phyloP scores from a whole-genome alignment of 768 basidiomycete species.

The Lentinula sp. region DNA sequence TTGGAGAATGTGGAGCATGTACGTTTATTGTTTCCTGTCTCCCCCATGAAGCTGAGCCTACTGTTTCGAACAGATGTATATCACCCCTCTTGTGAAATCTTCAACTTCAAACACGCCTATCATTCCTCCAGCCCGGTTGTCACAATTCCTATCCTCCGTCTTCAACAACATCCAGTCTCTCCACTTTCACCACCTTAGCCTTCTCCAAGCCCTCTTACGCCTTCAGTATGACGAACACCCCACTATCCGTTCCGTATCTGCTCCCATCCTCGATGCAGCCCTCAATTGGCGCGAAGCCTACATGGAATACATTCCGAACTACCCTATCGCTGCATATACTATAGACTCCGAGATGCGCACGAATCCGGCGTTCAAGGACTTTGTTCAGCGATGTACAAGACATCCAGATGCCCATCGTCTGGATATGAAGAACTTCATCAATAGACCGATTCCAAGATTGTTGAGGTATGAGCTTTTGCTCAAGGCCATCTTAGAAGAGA shows the following conservation, averaged over 20 bases:
- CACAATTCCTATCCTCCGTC: slow-evolving; percentile 77
- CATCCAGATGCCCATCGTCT: slow-evolving; percentile 75
- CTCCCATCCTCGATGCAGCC: slow-evolving; percentile 69
- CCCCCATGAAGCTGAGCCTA: neutral
- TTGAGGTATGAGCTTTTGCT: slow-evolving; percentile 85
- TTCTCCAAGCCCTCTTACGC: slow-evolving; percentile 78
- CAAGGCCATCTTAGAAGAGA: slow-evolving; percentile 72
- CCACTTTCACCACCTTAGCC: slow-evolving; percentile 62
- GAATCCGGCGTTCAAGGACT: slow-evolving; percentile 73
- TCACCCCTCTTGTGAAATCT: slow-evolving; percentile 63
- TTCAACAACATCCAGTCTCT: slow-evolving; percentile 86
- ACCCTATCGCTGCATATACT: slow-evolving; percentile 84
- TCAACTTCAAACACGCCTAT: slow-evolving; percentile 80
- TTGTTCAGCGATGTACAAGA: slow-evolving; percentile 54
- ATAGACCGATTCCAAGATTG: slow-evolving; percentile 85
- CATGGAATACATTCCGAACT: slow-evolving; percentile 86
- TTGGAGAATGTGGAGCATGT: slow-evolving; percentile 81
- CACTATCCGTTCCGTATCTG: slow-evolving; percentile 71
- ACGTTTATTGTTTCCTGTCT: slow-evolving; percentile 15
- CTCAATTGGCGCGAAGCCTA: slow-evolving; percentile 91
- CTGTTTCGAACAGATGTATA: slow-evolving; percentile 59
- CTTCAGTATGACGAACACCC: slow-evolving; percentile 89
- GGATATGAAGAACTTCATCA: slow-evolving; percentile 91
- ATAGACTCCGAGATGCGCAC: slow-evolving; percentile 84
- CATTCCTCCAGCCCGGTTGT: slow-evolving; percentile 62